Conservation (phyloP, 2,329 filamentous ascomycete genomes). For the Talaromyces sp. region DNA sequence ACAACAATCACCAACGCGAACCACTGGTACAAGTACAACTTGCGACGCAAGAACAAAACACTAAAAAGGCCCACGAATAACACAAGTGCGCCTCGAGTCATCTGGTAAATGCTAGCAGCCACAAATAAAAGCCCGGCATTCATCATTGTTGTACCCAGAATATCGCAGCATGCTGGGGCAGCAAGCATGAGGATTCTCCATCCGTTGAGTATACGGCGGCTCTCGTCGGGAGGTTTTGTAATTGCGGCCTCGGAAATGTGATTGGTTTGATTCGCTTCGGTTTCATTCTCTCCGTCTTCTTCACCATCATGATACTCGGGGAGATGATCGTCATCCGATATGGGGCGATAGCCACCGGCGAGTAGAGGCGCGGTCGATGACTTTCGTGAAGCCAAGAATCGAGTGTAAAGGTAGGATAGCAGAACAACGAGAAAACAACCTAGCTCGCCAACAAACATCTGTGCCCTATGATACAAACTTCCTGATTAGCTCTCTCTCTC, state of each 20-base stretch:
- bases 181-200: constrained; percentile 71
- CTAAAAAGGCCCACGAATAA: constrained; percentile 95
- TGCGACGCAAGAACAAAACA: constrained; percentile 79
- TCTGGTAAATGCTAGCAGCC: constrained; percentile 95
- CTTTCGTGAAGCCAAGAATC: constrained; percentile 45
- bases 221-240: constrained; percentile 52
- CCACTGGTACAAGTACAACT: constrained; percentile 88
- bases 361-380: constrained; percentile 42
- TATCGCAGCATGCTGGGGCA: constrained; percentile 87
- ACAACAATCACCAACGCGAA: constrained; percentile 82
- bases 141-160: constrained; percentile 93
- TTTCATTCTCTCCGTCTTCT: constrained; percentile 36
- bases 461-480: constrained; percentile 48
- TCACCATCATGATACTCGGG: constrained; percentile 35
- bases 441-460: constrained; percentile 97
- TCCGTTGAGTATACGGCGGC: constrained; percentile 62
- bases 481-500: neutral
- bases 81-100: constrained; percentile 92
- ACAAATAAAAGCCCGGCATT: constrained; percentile 93
- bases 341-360: constrained; percentile 62
- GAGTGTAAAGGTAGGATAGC: constrained; percentile 63
- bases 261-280: neutral
- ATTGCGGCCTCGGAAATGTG: constrained; percentile 29
- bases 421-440: constrained; percentile 92
- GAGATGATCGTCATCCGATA: constrained; percentile 49